Percentiles rank a stretch among this genome's conserved stretches.
Conservation (phyloP, 306 rosid species). For the Malus fusca region DNA sequence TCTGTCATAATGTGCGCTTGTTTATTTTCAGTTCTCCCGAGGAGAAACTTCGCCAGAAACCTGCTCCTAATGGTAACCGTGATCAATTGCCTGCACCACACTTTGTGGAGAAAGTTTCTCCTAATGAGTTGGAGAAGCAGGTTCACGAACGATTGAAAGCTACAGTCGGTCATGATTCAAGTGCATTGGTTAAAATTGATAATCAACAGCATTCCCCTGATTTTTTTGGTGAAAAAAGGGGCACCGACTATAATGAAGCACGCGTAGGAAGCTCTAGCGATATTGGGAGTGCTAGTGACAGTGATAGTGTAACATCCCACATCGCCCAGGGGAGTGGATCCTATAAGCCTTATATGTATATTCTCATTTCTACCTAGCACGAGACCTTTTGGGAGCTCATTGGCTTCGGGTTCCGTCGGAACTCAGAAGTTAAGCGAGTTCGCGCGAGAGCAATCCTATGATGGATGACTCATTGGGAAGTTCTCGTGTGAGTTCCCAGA, state of each 20-base stretch:
- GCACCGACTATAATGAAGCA: constrained; percentile 62
- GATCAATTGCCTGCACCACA: constrained; percentile 36
- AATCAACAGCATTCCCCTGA: constrained; percentile 56
- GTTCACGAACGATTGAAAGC: constrained; percentile 28
- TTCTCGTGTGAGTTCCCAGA: too few relatives aligned
- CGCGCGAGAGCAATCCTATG: too few relatives aligned
- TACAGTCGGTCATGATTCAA: constrained; percentile 47
- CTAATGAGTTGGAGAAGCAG: constrained; percentile 39
- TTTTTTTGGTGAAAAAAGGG: constrained; percentile 48
- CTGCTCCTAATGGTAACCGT: constrained; percentile 44
- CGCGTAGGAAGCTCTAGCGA: constrained; percentile 72
- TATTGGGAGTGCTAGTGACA: constrained; percentile 77
- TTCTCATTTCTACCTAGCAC: too few relatives aligned
- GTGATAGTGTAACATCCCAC: too few relatives aligned
- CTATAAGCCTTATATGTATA: too few relatives aligned
- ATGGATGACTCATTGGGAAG: too few relatives aligned
- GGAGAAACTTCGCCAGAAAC: constrained; percentile 44
- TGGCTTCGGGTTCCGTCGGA: too few relatives aligned
- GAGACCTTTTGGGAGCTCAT: too few relatives aligned
- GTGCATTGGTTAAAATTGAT: constrained; percentile 19
- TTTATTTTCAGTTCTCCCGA: constrained; percentile 64
- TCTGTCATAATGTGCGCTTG: constrained; percentile 12
- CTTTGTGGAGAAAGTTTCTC: constrained; percentile 42
- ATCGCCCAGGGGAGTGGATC: too few relatives aligned
- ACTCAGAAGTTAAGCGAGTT: too few relatives aligned